Base-by-base conservation (phyloP, 805 yeast genomes). In the Komagataella phaffii region DNA sequence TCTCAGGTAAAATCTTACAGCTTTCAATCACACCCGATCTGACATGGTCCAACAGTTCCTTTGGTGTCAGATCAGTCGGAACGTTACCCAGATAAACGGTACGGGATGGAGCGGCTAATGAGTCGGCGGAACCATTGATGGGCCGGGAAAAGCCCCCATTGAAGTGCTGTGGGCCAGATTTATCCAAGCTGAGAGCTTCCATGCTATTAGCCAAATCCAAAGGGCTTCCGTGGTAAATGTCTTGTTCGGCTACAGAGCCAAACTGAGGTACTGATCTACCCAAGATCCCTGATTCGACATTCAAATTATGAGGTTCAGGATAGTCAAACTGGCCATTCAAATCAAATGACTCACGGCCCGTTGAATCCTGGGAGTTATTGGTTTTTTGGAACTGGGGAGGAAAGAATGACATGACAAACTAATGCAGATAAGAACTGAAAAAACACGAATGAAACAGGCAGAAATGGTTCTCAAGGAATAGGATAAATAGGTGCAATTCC, bases 21-120 rank as follows among this genome's bases (percentile, higher is more conserved):
- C 78, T 80, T 69, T 90, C 97, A 52, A 90, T 80, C 24, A 88
- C 81, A 36, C 97, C 98, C 36, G 95, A 83, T 58, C 96, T 79
- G 30, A 90, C 96, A 65, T 88, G 95, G 63, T 90, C 90, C 61
- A 91, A 74, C 49, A 93, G 68, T 60, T 88, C 96, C 59, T 85
- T 81, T 4, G 91, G 80, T 17, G 89, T 79, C 53, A 89, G 75
- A 54, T 83, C 85, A n/a, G 75, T 67, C 1, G 98, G 96, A 44
- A 91, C 76, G 62, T 88, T 88, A 14, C 96, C 96, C 59, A 91
- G 71, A 62, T 88, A 88, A 7, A 91, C 95, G 0, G 97, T 88
- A 64, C 97, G 79, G 18, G 89, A 83, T 44, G 70, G 40, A 6
- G 40, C 40, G 40, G 14, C 40, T 14, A 30, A 30, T 10, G 40